phyloP scores from a whole-genome alignment of 2,329 filamentous ascomycete species.

The Zymoseptoria crescenta region DNA sequence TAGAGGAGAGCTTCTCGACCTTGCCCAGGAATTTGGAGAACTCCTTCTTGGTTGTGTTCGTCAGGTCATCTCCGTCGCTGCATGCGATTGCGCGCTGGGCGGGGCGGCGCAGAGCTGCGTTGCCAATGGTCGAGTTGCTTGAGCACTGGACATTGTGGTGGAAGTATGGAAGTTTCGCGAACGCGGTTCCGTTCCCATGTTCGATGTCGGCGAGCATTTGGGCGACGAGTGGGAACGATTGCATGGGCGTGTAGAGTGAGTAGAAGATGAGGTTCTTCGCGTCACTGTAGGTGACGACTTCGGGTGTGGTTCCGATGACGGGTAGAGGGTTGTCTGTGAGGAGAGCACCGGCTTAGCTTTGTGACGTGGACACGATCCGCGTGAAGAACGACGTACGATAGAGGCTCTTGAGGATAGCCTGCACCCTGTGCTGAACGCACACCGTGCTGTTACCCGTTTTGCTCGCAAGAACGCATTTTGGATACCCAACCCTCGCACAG shows the following conservation, averaged over 20 bases:
- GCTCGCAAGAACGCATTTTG: conserved; percentile 34
- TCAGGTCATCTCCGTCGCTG: conserved; percentile 33
- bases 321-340: conserved; percentile 30
- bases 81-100: conserved; percentile 32
- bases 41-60: conserved; percentile 11
- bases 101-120: conserved; percentile 3
- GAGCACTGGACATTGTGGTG: conserved; percentile 9
- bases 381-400: conserved; percentile 12
- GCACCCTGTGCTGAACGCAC: conserved; percentile 30
- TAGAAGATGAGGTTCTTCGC: conserved; percentile 31
- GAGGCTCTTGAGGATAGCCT: conserved; percentile 30
- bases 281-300: conserved; percentile 37
- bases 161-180: conserved; percentile 21
- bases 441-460: conserved; percentile 22
- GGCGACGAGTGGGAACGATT: conserved; percentile 30
- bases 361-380: too few relatives aligned
- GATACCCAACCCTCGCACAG: conserved; percentile 36
- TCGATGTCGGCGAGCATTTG: conserved; percentile 31
- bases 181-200: conserved; percentile 23
- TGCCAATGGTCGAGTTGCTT: neutral
- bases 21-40: conserved; percentile 31
- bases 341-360: conserved; percentile 3
- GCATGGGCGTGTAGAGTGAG: conserved; percentile 30
- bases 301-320: conserved; percentile 26
- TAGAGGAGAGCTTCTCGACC: conserved; percentile 29